phyloP scores from a whole-genome alignment of 2,329 filamentous ascomycete species.

The Teratosphaeria pseudoeucalypti region DNA sequence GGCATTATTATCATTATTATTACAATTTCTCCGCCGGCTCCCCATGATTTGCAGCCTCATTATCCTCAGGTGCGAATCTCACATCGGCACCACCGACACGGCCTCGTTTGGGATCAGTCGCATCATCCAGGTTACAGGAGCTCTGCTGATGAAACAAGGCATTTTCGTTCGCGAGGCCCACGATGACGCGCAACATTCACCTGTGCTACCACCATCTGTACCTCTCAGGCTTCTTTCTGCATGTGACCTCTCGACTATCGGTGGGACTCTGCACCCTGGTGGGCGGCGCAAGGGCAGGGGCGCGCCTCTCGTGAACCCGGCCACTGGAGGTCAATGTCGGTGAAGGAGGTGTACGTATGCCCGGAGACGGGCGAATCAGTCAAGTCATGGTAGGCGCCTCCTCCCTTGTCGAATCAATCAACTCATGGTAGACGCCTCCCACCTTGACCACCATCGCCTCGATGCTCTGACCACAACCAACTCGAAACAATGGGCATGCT shows the following conservation, averaged over 20 bases:
- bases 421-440: too few species aligned
- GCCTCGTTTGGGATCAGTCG: neutral
- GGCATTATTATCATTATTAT: neutral
- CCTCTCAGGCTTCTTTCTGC: neutral
- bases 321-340: too few species aligned
- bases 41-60: too few species aligned
- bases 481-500: too few species aligned
- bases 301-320: too few species aligned
- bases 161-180: neutral
- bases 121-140: neutral
- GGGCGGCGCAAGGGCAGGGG: too few species aligned
- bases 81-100: neutral
- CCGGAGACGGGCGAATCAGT: too few species aligned
- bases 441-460: too few species aligned
- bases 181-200: neutral
- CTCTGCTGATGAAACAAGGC: neutral
- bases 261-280: neutral
- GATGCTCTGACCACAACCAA: too few species aligned
- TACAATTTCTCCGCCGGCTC: neutral
- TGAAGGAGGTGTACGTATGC: too few species aligned
- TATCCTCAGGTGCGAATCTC: neutral
- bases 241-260: neutral
- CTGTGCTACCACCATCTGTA: neutral
- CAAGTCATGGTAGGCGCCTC: too few species aligned
- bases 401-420: too few species aligned